Percentiles rank a stretch among this genome's conserved stretches.
phyloP scores from a whole-genome alignment of 768 basidiomycete genomes.

The Pluteus cervinus region DNA sequence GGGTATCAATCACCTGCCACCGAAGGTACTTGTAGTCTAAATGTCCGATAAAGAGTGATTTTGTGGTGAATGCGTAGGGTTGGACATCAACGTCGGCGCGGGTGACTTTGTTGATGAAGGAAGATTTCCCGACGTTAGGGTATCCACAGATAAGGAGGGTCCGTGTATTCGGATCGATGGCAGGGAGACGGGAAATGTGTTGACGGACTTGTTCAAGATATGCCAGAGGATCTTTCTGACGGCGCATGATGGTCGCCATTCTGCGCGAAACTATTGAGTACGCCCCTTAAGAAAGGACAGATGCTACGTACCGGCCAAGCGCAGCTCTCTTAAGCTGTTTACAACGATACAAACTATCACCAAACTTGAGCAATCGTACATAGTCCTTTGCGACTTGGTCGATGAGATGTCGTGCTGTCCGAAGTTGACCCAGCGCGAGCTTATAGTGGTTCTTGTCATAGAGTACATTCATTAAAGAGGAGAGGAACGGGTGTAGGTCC shows the following conservation, averaged over 20 bases:
- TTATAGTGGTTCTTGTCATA: slow-evolving; percentile 99
- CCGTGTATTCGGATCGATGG: slow-evolving; percentile 97
- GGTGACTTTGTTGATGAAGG: slow-evolving; percentile 99
- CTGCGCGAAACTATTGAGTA: slow-evolving; percentile 30
- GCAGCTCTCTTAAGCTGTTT: slow-evolving; percentile 98
- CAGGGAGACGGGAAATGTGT: slow-evolving; percentile 96
- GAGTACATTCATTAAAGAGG: slow-evolving; percentile 94
- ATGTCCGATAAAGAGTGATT: slow-evolving; percentile 97
- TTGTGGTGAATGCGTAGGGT: slow-evolving; percentile 99
- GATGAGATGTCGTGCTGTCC: slow-evolving; percentile 93
- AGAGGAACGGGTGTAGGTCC: slow-evolving; percentile 95
- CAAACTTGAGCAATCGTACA: slow-evolving; percentile 93
- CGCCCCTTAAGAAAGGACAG: background rate
- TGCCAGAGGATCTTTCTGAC: slow-evolving; percentile 97
- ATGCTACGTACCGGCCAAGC: slow-evolving; percentile 75
- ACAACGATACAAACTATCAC: slow-evolving; percentile 95
- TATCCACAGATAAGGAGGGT: slow-evolving; percentile 98
- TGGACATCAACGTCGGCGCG: slow-evolving; percentile 99
- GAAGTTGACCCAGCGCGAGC: slow-evolving; percentile 93
- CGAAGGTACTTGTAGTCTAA: slow-evolving; percentile 98
- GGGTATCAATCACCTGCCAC: slow-evolving; percentile 99
- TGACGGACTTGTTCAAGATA: slow-evolving; percentile 99
- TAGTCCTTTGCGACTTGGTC: slow-evolving; percentile 98
- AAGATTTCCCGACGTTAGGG: slow-evolving; percentile 99
- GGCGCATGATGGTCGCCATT: slow-evolving; percentile 98